These are phyloP conservation scores for Linaria vulgaris DNA, from an alignment of 257 asterid genomes.

Conservation along the genomic window DNA sequence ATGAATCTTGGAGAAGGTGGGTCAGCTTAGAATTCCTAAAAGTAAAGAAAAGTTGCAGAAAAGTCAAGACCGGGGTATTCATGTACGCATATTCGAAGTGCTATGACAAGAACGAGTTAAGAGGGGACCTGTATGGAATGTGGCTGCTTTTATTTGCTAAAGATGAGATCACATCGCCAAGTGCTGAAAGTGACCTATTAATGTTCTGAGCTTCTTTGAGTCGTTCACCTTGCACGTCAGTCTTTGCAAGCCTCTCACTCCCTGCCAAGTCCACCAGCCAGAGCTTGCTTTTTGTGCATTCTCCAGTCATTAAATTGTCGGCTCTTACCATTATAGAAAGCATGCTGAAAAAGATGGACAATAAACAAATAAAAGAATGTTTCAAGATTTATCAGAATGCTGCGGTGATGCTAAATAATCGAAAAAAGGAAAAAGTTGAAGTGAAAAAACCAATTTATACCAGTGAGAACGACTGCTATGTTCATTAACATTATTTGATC, in stretches of 20 bases:
- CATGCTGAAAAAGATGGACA: constrained; percentile 53
- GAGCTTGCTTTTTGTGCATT: constrained; percentile 91
- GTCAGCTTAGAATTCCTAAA: constrained; percentile 91
- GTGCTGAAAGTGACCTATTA: constrained; percentile 96
- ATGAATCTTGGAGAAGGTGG: constrained; percentile 91
- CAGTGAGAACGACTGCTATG: constrained; percentile 99
- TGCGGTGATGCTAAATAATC: background rate
- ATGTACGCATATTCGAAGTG: background rate
- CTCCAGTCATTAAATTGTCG: constrained; percentile 68
- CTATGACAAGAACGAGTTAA: constrained; percentile 3
- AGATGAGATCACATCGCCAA: constrained; percentile 94
- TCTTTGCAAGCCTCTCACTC: constrained; percentile 95
- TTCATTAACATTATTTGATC: constrained; percentile 94
- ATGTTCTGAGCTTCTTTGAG: constrained; percentile 99
- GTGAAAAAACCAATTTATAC: constrained; percentile 38
- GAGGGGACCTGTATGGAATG: constrained; percentile 77
- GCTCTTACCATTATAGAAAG: constrained; percentile 85
- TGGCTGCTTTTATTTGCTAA: constrained; percentile 96
- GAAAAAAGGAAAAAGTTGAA: background rate
- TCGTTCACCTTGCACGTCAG: constrained; percentile 95
- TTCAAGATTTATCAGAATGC: no score
- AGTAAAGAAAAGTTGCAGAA: constrained; percentile 11
- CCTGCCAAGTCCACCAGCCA: constrained; percentile 99
- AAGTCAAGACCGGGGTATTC: constrained; percentile 11
- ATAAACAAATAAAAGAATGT: no score